These are phyloP conservation scores for Solanum ossicruentum DNA, from an alignment of 257 asterid genomes.

Conservation along the genomic window DNA sequence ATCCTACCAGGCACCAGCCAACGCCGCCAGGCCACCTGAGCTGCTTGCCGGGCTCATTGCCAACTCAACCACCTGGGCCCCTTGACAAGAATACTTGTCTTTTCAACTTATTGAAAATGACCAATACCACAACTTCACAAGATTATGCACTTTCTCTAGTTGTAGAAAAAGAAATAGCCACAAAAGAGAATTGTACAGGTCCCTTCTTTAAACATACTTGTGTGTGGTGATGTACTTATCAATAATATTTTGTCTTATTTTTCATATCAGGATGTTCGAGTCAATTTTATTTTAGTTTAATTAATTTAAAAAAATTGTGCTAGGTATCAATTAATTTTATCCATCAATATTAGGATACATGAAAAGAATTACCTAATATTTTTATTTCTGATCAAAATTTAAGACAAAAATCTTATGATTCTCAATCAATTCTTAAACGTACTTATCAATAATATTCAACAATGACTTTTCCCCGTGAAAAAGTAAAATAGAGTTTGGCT, in stretches of 20 bases:
- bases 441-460: not conserved
- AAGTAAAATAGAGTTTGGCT: not conserved
- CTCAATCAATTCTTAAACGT: not conserved
- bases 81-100: not conserved
- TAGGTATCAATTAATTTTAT: not conserved
- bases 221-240: not conserved
- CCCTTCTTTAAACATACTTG: not conserved
- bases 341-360: fast-evolving
- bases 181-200: not conserved
- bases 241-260: not conserved
- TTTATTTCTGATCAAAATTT: not conserved
- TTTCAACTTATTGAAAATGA: not conserved
- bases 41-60: too few relatives aligned
- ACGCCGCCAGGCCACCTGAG: too few relatives aligned
- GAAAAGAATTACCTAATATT: not conserved
- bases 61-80: too few relatives aligned
- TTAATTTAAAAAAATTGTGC: too few relatives aligned
- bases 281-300: too few relatives aligned
- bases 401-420: not conserved
- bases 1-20: too few relatives aligned
- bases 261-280: not conserved
- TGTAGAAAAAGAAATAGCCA: not conserved
- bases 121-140: not conserved
- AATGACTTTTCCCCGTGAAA: not conserved
- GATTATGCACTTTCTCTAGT: not conserved